Percentiles rank a stretch among this genome's conserved stretches.
Conservation (phyloP, 1,284 basidiomycete genomes). For the Prillingera fragicola region DNA sequence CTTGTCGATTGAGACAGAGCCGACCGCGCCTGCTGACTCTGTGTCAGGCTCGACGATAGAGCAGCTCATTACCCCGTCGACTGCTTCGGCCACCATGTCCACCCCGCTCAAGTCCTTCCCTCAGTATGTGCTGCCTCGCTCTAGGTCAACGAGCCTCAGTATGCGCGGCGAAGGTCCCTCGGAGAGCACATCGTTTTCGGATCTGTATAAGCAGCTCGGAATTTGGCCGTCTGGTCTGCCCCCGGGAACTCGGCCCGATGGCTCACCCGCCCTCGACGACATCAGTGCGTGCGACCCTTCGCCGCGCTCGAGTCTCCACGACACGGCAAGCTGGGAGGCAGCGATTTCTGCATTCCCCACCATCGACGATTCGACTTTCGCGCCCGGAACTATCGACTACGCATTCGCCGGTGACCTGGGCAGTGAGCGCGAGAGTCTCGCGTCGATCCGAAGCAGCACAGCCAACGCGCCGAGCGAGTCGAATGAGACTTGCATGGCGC, state of each 20-base stretch:
- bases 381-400: constrained; percentile 1
- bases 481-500: neutral
- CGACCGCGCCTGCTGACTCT: too few relatives aligned
- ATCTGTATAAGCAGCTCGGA: constrained; percentile 43
- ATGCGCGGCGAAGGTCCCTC: constrained; percentile 18
- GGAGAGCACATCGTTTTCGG: constrained; percentile 27
- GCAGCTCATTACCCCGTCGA: too few relatives aligned
- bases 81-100: too few relatives aligned
- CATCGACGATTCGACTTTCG: constrained; percentile 11
- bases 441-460: neutral
- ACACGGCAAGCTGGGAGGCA: constrained; percentile 31
- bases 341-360: constrained; percentile 30
- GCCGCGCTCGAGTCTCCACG: neutral
- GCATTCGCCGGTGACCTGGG: too few relatives aligned
- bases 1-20: too few relatives aligned
- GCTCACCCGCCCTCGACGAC: constrained; percentile 1
- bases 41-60: too few relatives aligned
- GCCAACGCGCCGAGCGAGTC: constrained; percentile 6
- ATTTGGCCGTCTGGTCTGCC: constrained; percentile 28
- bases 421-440: constrained; percentile 10
- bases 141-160: constrained; percentile 34
- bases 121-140: constrained; percentile 28
- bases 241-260: neutral
- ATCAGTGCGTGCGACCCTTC: neutral
- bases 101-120: too few relatives aligned